Evolutionary conservation across 2,329 filamentous ascomycete genomes (phyloP), one percentile per base, ranked within the genome.

Genomic region (Rhynchosporium graminicola): DNA sequence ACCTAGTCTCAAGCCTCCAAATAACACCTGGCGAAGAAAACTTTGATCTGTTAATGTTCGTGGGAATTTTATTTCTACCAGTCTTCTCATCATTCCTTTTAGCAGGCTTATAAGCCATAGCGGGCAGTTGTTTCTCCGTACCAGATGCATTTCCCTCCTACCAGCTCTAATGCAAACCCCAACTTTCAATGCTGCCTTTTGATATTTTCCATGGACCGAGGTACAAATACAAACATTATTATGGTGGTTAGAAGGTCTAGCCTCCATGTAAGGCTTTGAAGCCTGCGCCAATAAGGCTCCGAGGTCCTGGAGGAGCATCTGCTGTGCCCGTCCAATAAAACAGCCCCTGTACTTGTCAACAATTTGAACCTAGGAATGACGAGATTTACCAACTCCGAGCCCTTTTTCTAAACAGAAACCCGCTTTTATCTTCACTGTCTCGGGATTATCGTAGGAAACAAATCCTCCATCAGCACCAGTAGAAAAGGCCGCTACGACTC

Each of bases 311-410:
- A 67, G 77, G 79, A 33, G 83, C 82, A 77, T 95, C 91, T 3
- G 84, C 86, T 13, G 88, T 87, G n/a, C 87, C 89, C 59, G 88
- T 87, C 88, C 89, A 93, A 75, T 93, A 95, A 74, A 92, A 94
- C 8, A 95, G 76, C 0, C 91, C 91, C 84, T 86, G 68, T 33
- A 57, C 40, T 15, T 50, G 54, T 64, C 48, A 67, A 33, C 55
- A n/a, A 2, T 5, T 4, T 33, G 8, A 40, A 58, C 31, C 28
- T 33, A n/a, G 7, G 36, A 2, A 26, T 33, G 26, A 38, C 42
- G 54, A 28, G 29, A 9, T 26, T n/a, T 26, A 67, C 72, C 63
- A 64, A 86, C 83, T 33, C 87, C 90, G 20, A 95, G 78, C 33
- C 83, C 83, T 69, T 88, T 87, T 69, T 89, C 83, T 70, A 85